These are phyloP conservation scores for Echium plantagineum DNA, from an alignment of 257 asterid species.

Conservation along the genomic window DNA sequence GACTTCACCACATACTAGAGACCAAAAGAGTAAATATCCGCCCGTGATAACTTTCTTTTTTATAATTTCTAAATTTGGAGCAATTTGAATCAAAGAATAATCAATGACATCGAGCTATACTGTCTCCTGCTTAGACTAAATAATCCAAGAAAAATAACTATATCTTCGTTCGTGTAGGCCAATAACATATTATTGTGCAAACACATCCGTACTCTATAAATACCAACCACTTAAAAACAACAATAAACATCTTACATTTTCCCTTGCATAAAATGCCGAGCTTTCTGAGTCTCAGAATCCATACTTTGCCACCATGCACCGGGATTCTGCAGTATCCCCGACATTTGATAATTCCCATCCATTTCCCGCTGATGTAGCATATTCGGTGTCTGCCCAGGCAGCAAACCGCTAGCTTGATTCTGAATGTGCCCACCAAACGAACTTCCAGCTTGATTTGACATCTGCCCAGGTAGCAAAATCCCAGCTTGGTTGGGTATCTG, in stretches of 20 bases:
- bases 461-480: too few relatives aligned
- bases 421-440: background rate
- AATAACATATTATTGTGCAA: too few relatives aligned
- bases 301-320: background rate
- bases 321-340: background rate
- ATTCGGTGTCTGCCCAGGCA: background rate
- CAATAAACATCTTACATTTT: background rate
- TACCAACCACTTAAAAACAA: background rate
- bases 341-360: background rate
- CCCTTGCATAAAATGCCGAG: background rate
- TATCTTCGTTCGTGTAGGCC: too few relatives aligned
- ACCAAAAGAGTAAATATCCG: too few relatives aligned
- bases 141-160: too few relatives aligned
- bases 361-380: background rate
- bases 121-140: too few relatives aligned
- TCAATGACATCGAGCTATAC: too few relatives aligned
- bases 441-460: background rate
- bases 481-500: too few relatives aligned
- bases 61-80: too few relatives aligned
- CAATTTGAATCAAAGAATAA: too few relatives aligned
- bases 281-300: background rate
- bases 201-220: background rate
- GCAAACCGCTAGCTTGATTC: background rate
- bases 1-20: too few relatives aligned
- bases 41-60: too few relatives aligned